Conservation (phyloP, 2,329 filamentous ascomycete genomes). For the Thielaviopsis populi region DNA sequence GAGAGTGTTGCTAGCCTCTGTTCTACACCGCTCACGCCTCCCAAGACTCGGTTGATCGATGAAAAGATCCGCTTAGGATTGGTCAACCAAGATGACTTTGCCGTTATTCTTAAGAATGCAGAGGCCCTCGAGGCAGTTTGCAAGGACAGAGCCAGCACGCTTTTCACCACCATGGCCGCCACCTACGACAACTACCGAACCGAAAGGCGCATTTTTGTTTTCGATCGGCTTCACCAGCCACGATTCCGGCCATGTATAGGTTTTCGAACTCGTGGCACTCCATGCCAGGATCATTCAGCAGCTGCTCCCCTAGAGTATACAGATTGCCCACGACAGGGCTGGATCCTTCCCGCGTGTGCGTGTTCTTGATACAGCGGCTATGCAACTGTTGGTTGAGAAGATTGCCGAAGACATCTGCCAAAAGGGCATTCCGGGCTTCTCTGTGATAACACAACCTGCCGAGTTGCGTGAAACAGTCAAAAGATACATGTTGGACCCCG, state of each 20-base stretch:
- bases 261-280: constrained; percentile 31
- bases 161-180: neutral
- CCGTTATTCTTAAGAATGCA: neutral
- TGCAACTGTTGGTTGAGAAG: neutral
- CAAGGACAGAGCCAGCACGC: neutral
- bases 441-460: constrained; percentile 26
- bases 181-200: neutral
- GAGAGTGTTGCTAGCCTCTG: neutral
- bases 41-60: neutral
- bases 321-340: constrained; percentile 24
- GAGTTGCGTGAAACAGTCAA: constrained; percentile 23
- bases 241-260: constrained; percentile 22
- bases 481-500: constrained; percentile 30
- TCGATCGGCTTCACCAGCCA: neutral
- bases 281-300: constrained; percentile 23
- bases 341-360: constrained; percentile 35
- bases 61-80: neutral
- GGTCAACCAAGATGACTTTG: neutral
- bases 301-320: constrained; percentile 27
- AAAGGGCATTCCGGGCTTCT: constrained; percentile 29
- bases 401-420: constrained; percentile 30
- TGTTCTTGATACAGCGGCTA: constrained; percentile 28
- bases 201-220: neutral
- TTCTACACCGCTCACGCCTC: neutral
- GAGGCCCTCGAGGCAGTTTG: neutral